Percentiles rank a stretch among this genome's conserved stretches.
Conservation (phyloP, 257 asterid species). For the Galeopsis tetrahit region DNA sequence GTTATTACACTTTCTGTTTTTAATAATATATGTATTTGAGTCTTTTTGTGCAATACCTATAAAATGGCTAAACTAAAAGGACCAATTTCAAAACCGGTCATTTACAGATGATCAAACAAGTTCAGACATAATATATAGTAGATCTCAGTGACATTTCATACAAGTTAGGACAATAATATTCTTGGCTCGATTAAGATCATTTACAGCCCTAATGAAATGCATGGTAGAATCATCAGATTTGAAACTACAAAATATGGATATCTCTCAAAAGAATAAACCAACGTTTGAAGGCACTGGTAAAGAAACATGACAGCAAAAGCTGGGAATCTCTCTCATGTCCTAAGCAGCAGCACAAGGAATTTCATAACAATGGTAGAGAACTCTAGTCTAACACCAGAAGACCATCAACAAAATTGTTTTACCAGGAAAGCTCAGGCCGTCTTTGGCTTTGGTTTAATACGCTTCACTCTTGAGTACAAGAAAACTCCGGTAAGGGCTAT, state of each 20-base stretch:
- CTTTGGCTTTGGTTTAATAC: conserved; percentile 77
- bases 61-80: no score
- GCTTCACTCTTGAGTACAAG: conserved; percentile 88
- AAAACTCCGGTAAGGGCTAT: conserved; percentile 88
- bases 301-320: background rate
- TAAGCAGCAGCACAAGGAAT: conserved; percentile 27
- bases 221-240: conserved; percentile 19
- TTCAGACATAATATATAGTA: background rate
- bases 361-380: conserved; percentile 13
- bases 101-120: background rate
- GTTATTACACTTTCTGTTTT: no score
- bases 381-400: conserved; percentile 40
- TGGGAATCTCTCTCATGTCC: conserved; percentile 23
- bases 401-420: conserved; percentile 43
- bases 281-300: background rate
- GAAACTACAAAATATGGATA: conserved; percentile 10
- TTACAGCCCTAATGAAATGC: background rate
- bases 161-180: background rate
- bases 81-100: no score
- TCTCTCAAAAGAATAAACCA: conserved; percentile 27
- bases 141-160: background rate
- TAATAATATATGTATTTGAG: no score
- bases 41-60: no score
- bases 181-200: background rate
- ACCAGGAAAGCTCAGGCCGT: conserved; percentile 44